Percentiles rank a stretch among this genome's conserved stretches.
Conservation (phyloP, 352 stramenopile genomes). For the Phytophthora pisi region DNA sequence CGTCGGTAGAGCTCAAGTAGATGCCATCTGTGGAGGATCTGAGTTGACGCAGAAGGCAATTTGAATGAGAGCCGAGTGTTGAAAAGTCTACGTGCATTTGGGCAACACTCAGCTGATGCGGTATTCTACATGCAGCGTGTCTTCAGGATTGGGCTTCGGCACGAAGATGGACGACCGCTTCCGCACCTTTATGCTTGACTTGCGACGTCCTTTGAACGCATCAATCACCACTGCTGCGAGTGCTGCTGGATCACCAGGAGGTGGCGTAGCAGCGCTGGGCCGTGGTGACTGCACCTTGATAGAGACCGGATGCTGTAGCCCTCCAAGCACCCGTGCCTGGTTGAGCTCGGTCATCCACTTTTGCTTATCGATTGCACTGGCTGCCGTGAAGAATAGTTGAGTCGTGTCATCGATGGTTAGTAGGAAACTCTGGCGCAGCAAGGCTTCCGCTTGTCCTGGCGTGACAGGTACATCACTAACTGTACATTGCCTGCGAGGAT, state of each 20-base stretch:
- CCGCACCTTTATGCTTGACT: slow-evolving; percentile 9
- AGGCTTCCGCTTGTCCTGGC: slow-evolving; percentile 20
- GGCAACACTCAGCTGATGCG: slow-evolving; percentile 33
- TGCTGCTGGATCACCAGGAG: slow-evolving; percentile 6
- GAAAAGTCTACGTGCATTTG: background rate
- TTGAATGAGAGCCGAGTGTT: background rate
- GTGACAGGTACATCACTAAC: slow-evolving; percentile 26
- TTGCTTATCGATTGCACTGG: slow-evolving; percentile 48
- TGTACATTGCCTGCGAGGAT: slow-evolving; percentile 2
- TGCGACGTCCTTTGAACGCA: slow-evolving; percentile 21
- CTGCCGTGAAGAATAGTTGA: slow-evolving; percentile 46
- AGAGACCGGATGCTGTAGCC: slow-evolving; percentile 15
- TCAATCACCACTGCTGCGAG: slow-evolving; percentile 25
- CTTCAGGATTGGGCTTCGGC: slow-evolving; percentile 9
- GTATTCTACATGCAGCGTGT: slow-evolving; percentile 56
- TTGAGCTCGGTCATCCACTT: slow-evolving; percentile 54
- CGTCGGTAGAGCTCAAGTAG: slow-evolving; percentile 60
- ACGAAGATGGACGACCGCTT: slow-evolving; percentile 27
- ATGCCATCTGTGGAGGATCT: background rate
- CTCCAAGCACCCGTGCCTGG: slow-evolving; percentile 23
- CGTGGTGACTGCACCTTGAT: slow-evolving; percentile 24
- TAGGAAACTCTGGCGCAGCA: slow-evolving; percentile 49
- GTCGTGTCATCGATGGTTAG: slow-evolving; percentile 25
- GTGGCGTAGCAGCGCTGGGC: slow-evolving; percentile 2
- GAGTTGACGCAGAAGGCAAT: slow-evolving; percentile 2